These are phyloP conservation scores for Eleusine indica DNA, from an alignment of 176 grass and related monocot species.

Conservation along the genomic window DNA sequence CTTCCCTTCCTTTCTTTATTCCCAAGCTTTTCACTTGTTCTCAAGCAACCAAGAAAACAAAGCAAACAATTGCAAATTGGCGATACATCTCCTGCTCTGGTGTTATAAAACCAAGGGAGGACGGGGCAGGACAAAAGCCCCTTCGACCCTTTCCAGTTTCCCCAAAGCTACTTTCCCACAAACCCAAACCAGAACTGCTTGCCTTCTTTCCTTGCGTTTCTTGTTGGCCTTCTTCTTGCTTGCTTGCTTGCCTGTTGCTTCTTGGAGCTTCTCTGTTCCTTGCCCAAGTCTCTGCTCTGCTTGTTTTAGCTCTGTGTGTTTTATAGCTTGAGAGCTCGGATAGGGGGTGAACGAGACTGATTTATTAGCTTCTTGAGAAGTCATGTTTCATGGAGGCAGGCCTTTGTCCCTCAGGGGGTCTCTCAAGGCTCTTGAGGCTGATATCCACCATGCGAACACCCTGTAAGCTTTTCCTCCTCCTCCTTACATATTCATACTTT, in stretches of 20 bases:
- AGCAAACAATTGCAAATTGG: conserved; percentile 29
- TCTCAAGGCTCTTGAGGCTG: conserved; percentile 95
- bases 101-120: conserved; percentile 47
- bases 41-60: conserved; percentile 37
- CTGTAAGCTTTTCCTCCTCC: conserved; percentile 55
- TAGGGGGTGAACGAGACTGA: neutral
- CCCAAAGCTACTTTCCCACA: conserved; percentile 43
- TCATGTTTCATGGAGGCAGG: conserved; percentile 82
- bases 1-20: conserved; percentile 45
- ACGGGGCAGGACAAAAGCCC: conserved; percentile 36
- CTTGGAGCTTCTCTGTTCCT: conserved; percentile 34
- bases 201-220: conserved; percentile 37
- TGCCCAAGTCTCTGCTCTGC: conserved; percentile 21
- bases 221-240: conserved; percentile 51
- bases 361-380: conserved; percentile 17
- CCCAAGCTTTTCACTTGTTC: conserved; percentile 33
- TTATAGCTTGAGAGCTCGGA: conserved; percentile 33
- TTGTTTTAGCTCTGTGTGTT: conserved; percentile 21
- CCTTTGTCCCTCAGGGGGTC: conserved; percentile 85
- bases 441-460: conserved; percentile 98
- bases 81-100: conserved; percentile 30
- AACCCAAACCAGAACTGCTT: conserved; percentile 46
- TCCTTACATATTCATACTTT: neutral
- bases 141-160: conserved; percentile 26
- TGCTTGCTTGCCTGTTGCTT: conserved; percentile 50